phyloP scores from a whole-genome alignment of 2,329 filamentous ascomycete species.

The Botryotinia narcissicola region DNA sequence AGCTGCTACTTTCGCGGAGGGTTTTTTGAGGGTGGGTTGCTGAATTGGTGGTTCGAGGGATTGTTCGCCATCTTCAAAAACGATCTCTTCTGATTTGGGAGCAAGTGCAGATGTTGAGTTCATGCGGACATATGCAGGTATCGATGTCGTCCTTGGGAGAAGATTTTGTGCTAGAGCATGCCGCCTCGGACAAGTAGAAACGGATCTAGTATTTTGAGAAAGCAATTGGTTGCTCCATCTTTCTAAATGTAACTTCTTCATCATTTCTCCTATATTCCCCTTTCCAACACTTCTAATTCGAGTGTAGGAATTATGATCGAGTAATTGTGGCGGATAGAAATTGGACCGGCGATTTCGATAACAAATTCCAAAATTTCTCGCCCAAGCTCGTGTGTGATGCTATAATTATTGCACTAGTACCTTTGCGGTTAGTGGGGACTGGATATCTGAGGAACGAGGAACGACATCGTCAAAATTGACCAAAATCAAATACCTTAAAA shows the following conservation, averaged over 20 bases:
- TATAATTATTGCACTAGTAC: constrained; percentile 9
- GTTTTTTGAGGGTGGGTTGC: background rate
- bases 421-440: background rate
- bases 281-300: constrained; percentile 22
- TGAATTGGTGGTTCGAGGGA: background rate
- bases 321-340: background rate
- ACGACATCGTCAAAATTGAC: constrained; percentile 12
- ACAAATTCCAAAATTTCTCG: constrained; percentile 23
- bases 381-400: constrained; percentile 20
- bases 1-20: constrained; percentile 86
- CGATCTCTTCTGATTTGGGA: constrained; percentile 25
- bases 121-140: constrained; percentile 40
- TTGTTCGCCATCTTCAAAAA: constrained; percentile 33
- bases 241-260: constrained; percentile 62
- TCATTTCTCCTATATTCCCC: constrained; percentile 35
- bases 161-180: constrained; percentile 52
- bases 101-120: constrained; percentile 26
- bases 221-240: constrained; percentile 61
- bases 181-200: constrained; percentile 45
- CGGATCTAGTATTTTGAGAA: constrained; percentile 42
- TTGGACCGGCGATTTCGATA: constrained; percentile 16
- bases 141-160: constrained; percentile 43
- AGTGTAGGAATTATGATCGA: constrained; percentile 2
- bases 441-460: constrained; percentile 4
- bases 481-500: constrained; percentile 16